Conservation (phyloP, 2,329 filamentous ascomycete genomes). For the Chaetomium strumarium region DNA sequence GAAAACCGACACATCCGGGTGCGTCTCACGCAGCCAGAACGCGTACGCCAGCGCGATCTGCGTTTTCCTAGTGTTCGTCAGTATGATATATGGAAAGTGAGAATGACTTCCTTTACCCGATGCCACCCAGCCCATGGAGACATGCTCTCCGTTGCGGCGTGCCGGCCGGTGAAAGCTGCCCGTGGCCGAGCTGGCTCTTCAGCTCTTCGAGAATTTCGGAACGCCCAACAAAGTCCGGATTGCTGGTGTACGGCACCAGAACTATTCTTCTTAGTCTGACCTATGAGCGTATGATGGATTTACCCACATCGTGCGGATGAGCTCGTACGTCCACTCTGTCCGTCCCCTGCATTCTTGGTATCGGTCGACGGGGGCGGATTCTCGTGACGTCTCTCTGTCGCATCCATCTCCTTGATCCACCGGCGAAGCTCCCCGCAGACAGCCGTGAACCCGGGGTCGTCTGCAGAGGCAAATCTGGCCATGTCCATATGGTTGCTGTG, state of each 20-base stretch:
- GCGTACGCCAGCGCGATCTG: conserved; percentile 30
- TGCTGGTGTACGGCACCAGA: conserved; percentile 16
- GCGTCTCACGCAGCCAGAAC: conserved; percentile 21
- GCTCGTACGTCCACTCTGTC: too few relatives aligned
- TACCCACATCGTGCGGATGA: too few relatives aligned
- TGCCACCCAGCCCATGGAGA: conserved; percentile 26
- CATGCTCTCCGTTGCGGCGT: conserved; percentile 10
- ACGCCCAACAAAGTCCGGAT: conserved; percentile 16
- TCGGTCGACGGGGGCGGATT: neutral
- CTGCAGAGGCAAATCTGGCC: conserved; percentile 20
- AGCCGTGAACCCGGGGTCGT: conserved; percentile 25
- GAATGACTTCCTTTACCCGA: conserved; percentile 19
- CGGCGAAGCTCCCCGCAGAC: conserved; percentile 23
- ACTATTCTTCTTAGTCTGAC: conserved; percentile 8
- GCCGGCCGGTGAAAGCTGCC: too few relatives aligned
- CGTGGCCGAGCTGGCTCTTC: conserved; percentile 1
- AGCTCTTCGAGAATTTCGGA: conserved; percentile 6
- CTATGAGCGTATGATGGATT: too few relatives aligned
- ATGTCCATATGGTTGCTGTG: conserved; percentile 26
- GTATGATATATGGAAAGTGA: neutral
- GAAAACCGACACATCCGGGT: conserved; percentile 27
- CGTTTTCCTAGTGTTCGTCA: conserved; percentile 27
- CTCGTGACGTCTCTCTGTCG: neutral
- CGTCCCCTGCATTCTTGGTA: too few relatives aligned
- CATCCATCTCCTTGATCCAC: conserved; percentile 18